Conservation (phyloP, 1,139 yeast species). For the Diutina pseudorugosa region DNA sequence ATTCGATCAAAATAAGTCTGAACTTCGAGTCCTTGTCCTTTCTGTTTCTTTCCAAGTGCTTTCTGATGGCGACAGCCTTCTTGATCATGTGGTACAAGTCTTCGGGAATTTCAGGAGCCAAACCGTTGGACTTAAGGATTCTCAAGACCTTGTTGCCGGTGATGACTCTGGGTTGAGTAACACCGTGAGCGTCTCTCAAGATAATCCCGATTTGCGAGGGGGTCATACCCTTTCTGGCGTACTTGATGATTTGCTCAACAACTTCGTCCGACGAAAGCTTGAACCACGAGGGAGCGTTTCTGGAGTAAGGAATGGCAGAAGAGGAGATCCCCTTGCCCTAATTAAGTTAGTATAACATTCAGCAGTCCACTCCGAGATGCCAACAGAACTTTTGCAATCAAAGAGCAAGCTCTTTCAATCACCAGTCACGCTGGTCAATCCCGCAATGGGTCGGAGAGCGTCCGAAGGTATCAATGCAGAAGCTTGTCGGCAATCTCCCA, state of each 20-base stretch:
- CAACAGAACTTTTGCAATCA: not conserved
- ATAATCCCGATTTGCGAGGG: conserved; percentile 99
- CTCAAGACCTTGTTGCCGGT: conserved; percentile 99
- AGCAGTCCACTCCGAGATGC: not conserved
- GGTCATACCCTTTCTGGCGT: conserved; percentile 99
- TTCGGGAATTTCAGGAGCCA: conserved; percentile 99
- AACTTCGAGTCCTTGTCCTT: conserved; percentile 99
- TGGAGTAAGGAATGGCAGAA: conserved; percentile 98
- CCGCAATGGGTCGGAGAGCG: conserved; percentile 1
- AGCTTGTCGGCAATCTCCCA: conserved; percentile 11
- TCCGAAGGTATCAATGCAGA: conserved; percentile 18
- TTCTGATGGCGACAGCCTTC: conserved; percentile 99
- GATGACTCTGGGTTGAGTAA: conserved; percentile 91
- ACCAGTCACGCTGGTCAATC: not conserved
- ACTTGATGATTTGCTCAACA: conserved; percentile 97
- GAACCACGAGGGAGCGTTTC: conserved; percentile 99
- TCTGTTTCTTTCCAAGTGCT: conserved; percentile 99
- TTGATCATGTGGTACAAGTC: conserved; percentile 97
- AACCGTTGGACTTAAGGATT: conserved; percentile 98
- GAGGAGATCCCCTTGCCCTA: conserved; percentile 99
- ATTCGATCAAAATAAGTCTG: conserved; percentile 99
- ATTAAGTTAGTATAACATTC: conserved; percentile 18
- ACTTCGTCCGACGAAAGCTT: conserved; percentile 91
- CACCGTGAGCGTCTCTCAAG: conserved; percentile 99
- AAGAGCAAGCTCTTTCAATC: not conserved